These are phyloP conservation scores for Chytriomyces sp. DNA, from an alignment of 192 early-diverging fungal species.

Conservation along the genomic window DNA sequence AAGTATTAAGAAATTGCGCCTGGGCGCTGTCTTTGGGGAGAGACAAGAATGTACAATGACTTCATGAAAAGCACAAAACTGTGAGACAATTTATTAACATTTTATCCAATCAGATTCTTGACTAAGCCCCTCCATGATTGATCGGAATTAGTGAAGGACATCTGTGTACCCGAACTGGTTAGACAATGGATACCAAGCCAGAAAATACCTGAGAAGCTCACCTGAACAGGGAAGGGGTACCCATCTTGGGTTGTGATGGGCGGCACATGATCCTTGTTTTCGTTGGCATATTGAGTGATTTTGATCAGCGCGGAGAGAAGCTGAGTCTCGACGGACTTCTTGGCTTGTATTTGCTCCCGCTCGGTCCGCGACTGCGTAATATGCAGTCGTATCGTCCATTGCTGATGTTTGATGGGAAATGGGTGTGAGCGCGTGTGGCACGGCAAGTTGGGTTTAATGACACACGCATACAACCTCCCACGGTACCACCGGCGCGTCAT, in stretches of 20 bases:
- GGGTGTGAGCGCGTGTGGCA: background rate
- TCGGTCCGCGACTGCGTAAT: constrained; percentile 38
- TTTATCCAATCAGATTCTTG: too few species aligned
- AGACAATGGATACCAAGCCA: background rate
- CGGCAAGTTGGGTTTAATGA: background rate
- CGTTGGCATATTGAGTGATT: constrained; percentile 42
- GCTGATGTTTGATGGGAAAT: constrained; percentile 5
- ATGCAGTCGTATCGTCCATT: constrained; percentile 39
- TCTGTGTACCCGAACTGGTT: background rate
- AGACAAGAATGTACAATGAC: too few species aligned
- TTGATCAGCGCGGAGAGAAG: constrained; percentile 27
- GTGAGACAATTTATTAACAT: too few species aligned
- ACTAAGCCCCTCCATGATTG: constrained; percentile 11
- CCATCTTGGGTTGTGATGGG: constrained; percentile 43
- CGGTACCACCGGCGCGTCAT: constrained; percentile 34
- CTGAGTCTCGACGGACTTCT: constrained; percentile 32
- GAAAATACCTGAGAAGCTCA: background rate
- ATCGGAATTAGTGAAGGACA: constrained; percentile 5
- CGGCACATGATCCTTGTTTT: constrained; percentile 50
- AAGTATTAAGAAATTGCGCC: too few species aligned
- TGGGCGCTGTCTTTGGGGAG: too few species aligned
- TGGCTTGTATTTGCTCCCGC: constrained; percentile 42
- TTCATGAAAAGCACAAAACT: too few species aligned
- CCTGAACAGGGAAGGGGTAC: constrained; percentile 46
- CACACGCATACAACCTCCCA: constrained; percentile 40